phyloP scores from a whole-genome alignment of 768 basidiomycete species.

The Naganishia onofrii region DNA sequence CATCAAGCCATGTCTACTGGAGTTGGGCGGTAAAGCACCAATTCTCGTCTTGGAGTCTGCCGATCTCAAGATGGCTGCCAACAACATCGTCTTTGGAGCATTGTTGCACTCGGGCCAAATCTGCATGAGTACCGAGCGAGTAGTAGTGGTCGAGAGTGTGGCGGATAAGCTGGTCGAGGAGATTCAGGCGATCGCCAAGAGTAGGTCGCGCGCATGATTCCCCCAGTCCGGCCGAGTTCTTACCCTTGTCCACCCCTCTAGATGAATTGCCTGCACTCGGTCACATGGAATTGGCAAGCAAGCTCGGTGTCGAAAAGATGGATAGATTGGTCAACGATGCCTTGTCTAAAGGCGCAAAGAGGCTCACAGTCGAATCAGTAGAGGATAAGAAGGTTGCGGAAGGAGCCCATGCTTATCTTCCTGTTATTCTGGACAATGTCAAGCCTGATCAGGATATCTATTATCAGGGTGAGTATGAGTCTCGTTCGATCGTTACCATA shows the following conservation, averaged over 20 bases:
- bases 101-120: slow-evolving; percentile 50
- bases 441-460: slow-evolving; percentile 28
- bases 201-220: neutral
- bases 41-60: slow-evolving; percentile 57
- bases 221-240: neutral
- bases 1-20: slow-evolving; percentile 53
- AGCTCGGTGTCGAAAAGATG: slow-evolving; percentile 29
- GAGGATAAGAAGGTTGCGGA: slow-evolving; percentile 20
- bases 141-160: slow-evolving; percentile 43
- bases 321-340: slow-evolving; percentile 27
- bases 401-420: slow-evolving; percentile 18
- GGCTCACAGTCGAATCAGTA: slow-evolving; percentile 12
- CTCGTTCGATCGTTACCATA: neutral
- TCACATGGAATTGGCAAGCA: slow-evolving; percentile 26
- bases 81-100: slow-evolving; percentile 50
- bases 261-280: slow-evolving; percentile 19
- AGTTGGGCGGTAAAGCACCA: slow-evolving; percentile 53
- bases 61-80: slow-evolving; percentile 59
- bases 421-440: slow-evolving; percentile 31
- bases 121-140: slow-evolving; percentile 51
- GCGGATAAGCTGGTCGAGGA: slow-evolving; percentile 36
- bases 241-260: neutral
- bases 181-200: slow-evolving; percentile 30
- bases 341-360: slow-evolving; percentile 16
- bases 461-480: neutral